phyloP scores from a whole-genome alignment of 768 basidiomycete genomes.

The Leccinum uliginosum region DNA sequence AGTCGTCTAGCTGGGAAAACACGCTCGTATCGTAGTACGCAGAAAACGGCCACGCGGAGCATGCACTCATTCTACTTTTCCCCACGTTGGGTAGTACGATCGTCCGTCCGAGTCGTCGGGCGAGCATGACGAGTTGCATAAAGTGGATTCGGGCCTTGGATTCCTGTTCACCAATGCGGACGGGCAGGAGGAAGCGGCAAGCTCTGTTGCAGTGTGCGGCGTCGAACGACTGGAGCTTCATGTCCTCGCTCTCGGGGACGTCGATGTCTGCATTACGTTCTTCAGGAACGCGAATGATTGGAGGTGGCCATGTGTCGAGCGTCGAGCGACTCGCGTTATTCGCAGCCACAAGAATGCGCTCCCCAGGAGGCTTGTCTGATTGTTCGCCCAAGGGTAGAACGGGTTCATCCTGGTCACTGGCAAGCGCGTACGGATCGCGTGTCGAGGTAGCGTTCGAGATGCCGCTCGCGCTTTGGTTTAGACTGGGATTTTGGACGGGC shows the following conservation, averaged over 20 bases:
- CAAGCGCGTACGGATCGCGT: too few relatives aligned
- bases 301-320: conserved; percentile 28
- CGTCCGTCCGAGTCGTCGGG: conserved; percentile 46
- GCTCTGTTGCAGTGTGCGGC: conserved; percentile 20
- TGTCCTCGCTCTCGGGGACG: not conserved
- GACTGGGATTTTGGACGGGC: not conserved
- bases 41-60: conserved; percentile 45
- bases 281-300: conserved; percentile 32
- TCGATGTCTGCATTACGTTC: conserved; percentile 4
- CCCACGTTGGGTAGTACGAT: conserved; percentile 61
- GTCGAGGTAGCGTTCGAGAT: not conserved
- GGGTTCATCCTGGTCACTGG: not conserved
- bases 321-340: not conserved
- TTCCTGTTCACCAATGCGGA: conserved; percentile 53
- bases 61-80: conserved; percentile 49
- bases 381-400: not conserved
- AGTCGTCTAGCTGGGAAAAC: not conserved
- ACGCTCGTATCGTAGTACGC: conserved; percentile 44
- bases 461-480: not conserved
- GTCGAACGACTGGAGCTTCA: conserved; percentile 12
- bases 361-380: not conserved
- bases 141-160: conserved; percentile 56
- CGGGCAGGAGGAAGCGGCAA: conserved; percentile 47
- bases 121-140: conserved; percentile 43
- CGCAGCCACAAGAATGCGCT: not conserved